Evolutionary conservation across 257 asterid genomes (phyloP).

Genomic region (Verbascum thapsus): DNA sequence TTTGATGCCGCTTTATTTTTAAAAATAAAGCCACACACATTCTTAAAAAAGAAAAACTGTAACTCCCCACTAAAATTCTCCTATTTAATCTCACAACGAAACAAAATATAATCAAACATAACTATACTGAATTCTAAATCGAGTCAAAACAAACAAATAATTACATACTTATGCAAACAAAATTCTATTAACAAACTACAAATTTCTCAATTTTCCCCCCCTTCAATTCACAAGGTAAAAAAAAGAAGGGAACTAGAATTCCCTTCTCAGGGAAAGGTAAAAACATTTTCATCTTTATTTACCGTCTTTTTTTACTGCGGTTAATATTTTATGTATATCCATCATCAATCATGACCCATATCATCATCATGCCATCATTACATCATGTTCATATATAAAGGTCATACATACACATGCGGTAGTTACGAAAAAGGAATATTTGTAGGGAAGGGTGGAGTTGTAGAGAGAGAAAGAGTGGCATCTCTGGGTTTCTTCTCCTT

Average conservation of each 20-base stretch:
- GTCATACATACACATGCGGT: conserved; percentile 5
- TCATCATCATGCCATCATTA: conserved; percentile 29
- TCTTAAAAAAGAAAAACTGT: no score
- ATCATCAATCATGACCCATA: conserved; percentile 27
- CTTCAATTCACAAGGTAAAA: neutral
- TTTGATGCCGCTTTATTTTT: no score
- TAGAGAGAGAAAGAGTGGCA: conserved; percentile 50
- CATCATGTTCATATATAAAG: conserved; percentile 4
- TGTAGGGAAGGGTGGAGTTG: conserved; percentile 30
- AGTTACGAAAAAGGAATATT: conserved; percentile 20
- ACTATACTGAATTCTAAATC: no score
- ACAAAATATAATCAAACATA: no score
- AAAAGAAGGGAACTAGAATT: neutral
- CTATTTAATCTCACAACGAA: no score
- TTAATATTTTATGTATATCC: no score
- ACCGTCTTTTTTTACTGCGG: neutral
- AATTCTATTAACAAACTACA: no score
- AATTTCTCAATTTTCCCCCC: neutral
- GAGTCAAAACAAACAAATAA: no score
- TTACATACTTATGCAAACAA: no score
- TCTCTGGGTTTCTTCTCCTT: conserved; percentile 50
- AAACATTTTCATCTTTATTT: neutral
- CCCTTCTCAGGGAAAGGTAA: conserved; percentile 15
- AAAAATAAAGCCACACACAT: no score
- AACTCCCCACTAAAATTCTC: no score